A percentile compares a stretch with the other conserved stretches of the same genome.
These are phyloP conservation scores for Cyathus olla DNA, from an alignment of 1,284 basidiomycete genomes.

Conservation along the genomic window DNA sequence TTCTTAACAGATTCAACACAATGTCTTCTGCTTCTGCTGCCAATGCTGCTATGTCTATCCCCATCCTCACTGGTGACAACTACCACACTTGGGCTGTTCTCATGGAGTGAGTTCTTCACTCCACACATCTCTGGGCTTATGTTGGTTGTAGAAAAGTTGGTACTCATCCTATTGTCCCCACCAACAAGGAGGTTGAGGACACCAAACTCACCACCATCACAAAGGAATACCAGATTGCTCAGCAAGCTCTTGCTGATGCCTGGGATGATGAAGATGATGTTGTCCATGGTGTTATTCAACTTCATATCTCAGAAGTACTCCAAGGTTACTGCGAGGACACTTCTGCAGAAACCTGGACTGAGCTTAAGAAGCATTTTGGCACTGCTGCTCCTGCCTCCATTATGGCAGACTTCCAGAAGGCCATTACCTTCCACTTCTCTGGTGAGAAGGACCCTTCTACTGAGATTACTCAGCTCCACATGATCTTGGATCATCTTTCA, in stretches of 20 bases:
- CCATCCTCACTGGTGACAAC: not conserved
- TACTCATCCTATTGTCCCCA: not conserved
- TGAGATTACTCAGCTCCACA: not conserved
- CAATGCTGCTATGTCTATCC: not conserved
- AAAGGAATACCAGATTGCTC: no score
- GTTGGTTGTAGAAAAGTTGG: no score
- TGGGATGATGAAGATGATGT: not conserved
- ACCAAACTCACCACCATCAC: not conserved
- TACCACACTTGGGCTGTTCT: no score
- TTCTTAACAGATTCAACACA: no score
- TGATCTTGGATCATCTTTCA: not conserved
- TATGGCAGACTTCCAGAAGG: not conserved
- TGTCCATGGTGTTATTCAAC: no score
- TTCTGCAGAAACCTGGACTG: not conserved
- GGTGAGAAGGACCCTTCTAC: not conserved
- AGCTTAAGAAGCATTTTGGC: not conserved
- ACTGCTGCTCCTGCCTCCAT: not conserved
- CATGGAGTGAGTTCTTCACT: not conserved
- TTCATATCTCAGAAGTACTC: not conserved
- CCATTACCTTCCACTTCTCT: no score
- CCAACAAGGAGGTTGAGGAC: not conserved
- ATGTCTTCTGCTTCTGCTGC: not conserved
- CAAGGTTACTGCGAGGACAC: not conserved
- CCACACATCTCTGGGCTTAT: not conserved
- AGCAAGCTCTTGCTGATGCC: no score